Evolutionary conservation across 352 stramenopile species (phyloP).

Genomic region (Nothophytophthora sp.): DNA sequence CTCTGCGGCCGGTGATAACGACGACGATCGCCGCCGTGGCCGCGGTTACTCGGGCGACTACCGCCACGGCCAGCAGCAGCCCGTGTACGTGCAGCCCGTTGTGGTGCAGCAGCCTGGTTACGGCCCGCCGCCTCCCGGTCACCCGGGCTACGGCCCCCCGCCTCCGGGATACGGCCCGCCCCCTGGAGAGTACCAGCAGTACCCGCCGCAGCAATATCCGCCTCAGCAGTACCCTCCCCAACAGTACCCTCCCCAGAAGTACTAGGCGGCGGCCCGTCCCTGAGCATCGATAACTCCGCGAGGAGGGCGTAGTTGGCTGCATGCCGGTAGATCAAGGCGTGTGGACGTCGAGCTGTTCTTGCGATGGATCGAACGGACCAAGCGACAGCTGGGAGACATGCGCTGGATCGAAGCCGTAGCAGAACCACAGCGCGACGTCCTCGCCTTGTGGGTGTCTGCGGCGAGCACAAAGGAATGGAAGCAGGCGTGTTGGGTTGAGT

Average conservation of each 20-base stretch:
- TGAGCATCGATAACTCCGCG: too few species aligned
- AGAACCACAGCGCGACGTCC: not conserved
- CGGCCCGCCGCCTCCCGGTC: constrained; percentile 23
- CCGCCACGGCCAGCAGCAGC: constrained; percentile 39
- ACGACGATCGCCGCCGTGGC: constrained; percentile 36
- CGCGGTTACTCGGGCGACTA: constrained; percentile 41
- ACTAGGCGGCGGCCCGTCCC: constrained; percentile 8
- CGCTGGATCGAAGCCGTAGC: not conserved
- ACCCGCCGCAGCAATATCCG: constrained; percentile 38
- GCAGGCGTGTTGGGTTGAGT: constrained; percentile 18
- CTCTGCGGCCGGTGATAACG: constrained; percentile 29
- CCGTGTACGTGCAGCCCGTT: constrained; percentile 79
- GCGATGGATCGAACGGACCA: constrained; percentile 32
- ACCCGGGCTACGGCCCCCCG: constrained; percentile 29
- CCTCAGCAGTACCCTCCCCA: constrained; percentile 26
- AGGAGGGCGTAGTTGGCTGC: too few species aligned
- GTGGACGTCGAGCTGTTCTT: constrained; percentile 6
- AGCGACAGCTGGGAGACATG: constrained; percentile 1
- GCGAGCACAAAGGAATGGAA: not conserved
- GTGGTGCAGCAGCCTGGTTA: constrained; percentile 51
- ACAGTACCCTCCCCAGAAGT: constrained; percentile 16
- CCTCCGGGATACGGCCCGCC: constrained; percentile 39
- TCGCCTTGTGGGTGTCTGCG: not conserved
- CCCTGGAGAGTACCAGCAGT: constrained; percentile 52
- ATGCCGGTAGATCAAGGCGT: not conserved